Conservation (phyloP, 768 basidiomycete species). For the Porphyrellus cyaneotinctus region DNA sequence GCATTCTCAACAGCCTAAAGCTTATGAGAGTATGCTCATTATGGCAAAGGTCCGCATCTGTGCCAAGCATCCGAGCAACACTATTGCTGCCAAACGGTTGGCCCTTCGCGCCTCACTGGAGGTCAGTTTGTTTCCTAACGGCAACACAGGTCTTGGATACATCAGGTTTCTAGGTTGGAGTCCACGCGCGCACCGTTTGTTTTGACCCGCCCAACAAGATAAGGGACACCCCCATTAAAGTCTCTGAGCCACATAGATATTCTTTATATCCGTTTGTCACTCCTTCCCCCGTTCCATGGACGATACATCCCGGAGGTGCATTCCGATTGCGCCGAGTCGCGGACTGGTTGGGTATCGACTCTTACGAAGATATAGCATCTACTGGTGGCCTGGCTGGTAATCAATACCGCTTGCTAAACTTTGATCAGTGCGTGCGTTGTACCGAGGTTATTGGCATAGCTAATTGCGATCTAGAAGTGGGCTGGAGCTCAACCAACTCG, state of each 20-base stretch:
- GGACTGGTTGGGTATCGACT: slow-evolving; percentile 48
- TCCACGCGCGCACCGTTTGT: slow-evolving; percentile 19
- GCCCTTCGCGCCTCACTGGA: slow-evolving; percentile 49
- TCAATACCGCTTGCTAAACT: slow-evolving; percentile 31
- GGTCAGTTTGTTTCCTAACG: slow-evolving; percentile 34
- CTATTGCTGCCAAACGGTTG: slow-evolving; percentile 47
- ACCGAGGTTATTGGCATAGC: neutral
- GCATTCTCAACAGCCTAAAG: slow-evolving; percentile 1
- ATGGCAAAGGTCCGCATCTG: slow-evolving; percentile 50
- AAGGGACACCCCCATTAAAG: slow-evolving; percentile 23
- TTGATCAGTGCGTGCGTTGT: slow-evolving; percentile 33
- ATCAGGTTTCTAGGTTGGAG: slow-evolving; percentile 13
- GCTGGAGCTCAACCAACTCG: slow-evolving; percentile 14
- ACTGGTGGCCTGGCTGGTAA: slow-evolving; percentile 39
- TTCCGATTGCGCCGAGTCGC: slow-evolving; percentile 63
- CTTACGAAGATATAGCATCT: slow-evolving; percentile 33
- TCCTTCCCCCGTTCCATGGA: slow-evolving; percentile 47
- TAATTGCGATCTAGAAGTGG: slow-evolving; percentile 17
- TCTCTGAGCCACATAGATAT: slow-evolving; percentile 40
- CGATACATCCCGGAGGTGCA: slow-evolving; percentile 37
- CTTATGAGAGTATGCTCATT: neutral
- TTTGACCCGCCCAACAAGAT: slow-evolving; percentile 30
- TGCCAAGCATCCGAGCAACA: slow-evolving; percentile 40
- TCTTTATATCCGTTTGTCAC: slow-evolving; percentile 67
- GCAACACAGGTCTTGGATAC: slow-evolving; percentile 5